These are phyloP conservation scores for Vitis riparia DNA, from an alignment of 164 flowering plant genomes.

Conservation along the genomic window DNA sequence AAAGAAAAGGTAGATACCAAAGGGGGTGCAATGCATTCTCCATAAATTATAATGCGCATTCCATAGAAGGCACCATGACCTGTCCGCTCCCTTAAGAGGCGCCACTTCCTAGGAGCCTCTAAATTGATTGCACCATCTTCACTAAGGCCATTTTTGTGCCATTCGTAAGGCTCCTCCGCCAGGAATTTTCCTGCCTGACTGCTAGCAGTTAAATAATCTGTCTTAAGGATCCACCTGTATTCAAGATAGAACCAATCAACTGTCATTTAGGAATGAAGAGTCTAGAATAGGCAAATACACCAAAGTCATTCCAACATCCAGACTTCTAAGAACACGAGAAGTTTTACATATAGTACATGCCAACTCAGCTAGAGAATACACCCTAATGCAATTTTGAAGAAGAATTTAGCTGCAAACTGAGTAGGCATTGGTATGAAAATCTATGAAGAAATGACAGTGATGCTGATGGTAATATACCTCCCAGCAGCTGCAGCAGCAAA, in stretches of 20 bases:
- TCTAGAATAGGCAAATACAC: background rate
- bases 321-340: background rate
- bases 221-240: constrained; percentile 91
- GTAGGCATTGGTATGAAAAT: too few species aligned
- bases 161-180: constrained; percentile 84
- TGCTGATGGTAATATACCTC: constrained; percentile 43
- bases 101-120: constrained; percentile 97
- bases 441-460: background rate
- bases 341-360: background rate
- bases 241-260: background rate
- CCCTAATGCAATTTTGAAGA: too few species aligned
- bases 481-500: constrained; percentile 99
- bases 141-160: constrained; percentile 72
- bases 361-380: too few species aligned
- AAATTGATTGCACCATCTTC: constrained; percentile 87
- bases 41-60: constrained; percentile 80
- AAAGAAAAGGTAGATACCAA: constrained; percentile 51
- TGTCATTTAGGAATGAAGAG: background rate
- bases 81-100: constrained; percentile 73
- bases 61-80: constrained; percentile 97
- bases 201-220: constrained; percentile 77
- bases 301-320: too few species aligned
- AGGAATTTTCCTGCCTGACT: constrained; percentile 72
- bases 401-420: too few species aligned
- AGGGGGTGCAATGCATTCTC: constrained; percentile 87